Evolutionary conservation across 805 yeast species (phyloP).

Genomic region (Wickerhamiella azymoides): DNA sequence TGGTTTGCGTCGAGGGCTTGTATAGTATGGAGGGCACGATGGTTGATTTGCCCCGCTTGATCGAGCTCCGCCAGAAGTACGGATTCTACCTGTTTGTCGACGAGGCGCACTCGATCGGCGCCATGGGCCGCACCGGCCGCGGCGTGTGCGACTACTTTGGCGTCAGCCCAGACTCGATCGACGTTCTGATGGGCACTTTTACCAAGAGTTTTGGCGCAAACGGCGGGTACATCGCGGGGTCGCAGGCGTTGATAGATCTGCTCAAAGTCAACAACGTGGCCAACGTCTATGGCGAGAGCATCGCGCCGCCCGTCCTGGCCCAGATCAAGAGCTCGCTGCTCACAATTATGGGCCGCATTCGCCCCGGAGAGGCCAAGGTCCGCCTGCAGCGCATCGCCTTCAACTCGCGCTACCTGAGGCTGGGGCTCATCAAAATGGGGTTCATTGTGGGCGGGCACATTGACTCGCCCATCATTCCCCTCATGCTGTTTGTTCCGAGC

Average conservation of each 20-base stretch:
- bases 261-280: conserved; percentile 62
- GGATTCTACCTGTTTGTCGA: conserved; percentile 84
- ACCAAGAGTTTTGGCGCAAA: conserved; percentile 98
- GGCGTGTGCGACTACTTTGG: conserved; percentile 93
- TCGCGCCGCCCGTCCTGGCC: conserved; percentile 80
- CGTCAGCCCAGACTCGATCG: conserved; percentile 61
- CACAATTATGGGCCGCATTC: conserved; percentile 65
- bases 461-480: conserved; percentile 91
- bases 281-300: conserved; percentile 66
- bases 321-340: conserved; percentile 73
- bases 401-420: conserved; percentile 82
- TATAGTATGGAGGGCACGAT: conserved; percentile 68
- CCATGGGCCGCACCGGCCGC: conserved; percentile 87
- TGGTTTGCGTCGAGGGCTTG: conserved; percentile 79
- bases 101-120: conserved; percentile 98
- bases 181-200: conserved; percentile 91
- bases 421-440: conserved; percentile 84
- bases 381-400: conserved; percentile 88
- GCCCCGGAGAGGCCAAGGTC: conserved; percentile 87
- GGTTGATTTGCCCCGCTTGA: conserved; percentile 62
- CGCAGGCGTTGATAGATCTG: conserved; percentile 52
- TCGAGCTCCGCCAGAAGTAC: conserved; percentile 67
- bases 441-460: conserved; percentile 90
- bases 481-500: conserved; percentile 75
- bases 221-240: conserved; percentile 92